Evolutionary conservation across 257 asterid genomes (phyloP).

Genomic region (Rhazya stricta): DNA sequence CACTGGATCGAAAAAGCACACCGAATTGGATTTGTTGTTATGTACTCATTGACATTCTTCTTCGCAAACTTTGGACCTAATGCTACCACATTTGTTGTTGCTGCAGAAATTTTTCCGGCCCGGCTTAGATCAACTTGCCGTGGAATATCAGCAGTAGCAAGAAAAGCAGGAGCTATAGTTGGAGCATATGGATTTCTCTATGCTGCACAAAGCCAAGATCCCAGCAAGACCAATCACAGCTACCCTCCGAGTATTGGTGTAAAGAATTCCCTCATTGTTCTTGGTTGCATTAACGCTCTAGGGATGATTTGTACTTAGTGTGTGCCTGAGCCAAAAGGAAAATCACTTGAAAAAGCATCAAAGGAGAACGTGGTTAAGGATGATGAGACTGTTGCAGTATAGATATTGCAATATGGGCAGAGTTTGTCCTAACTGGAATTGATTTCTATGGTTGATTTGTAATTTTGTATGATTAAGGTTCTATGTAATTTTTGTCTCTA

Average conservation of each 20-base stretch:
- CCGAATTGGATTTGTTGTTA: slow-evolving; percentile 13
- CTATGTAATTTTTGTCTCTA: too few species aligned
- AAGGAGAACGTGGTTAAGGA: neutral
- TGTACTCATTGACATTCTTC: slow-evolving; percentile 22
- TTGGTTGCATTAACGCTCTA: slow-evolving; percentile 5
- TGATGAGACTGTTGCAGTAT: neutral
- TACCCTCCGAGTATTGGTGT: slow-evolving; percentile 11
- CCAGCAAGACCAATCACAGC: slow-evolving; percentile 2
- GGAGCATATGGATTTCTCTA: slow-evolving; percentile 19
- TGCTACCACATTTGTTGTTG: slow-evolving; percentile 21
- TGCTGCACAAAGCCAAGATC: slow-evolving; percentile 10
- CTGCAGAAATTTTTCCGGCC: slow-evolving; percentile 23
- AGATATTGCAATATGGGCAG: too few species aligned
- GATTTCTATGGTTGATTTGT: too few species aligned
- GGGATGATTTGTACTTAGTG: slow-evolving; percentile 10
- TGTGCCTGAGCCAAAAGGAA: slow-evolving; percentile 15
- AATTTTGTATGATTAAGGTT: too few species aligned
- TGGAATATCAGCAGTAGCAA: slow-evolving; percentile 12
- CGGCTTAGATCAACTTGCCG: slow-evolving; percentile 19
- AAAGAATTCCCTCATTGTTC: slow-evolving; percentile 8
- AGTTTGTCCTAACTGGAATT: too few species aligned
- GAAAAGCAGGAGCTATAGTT: slow-evolving; percentile 14
- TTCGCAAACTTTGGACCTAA: slow-evolving; percentile 22
- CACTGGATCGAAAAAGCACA: slow-evolving; percentile 11
- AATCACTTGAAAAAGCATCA: slow-evolving; percentile 15